Percentiles rank a stretch among this genome's conserved stretches.
Evolutionary conservation across 192 early-diverging fungal species (phyloP).

Genomic region (Rhizophagus sp.): DNA sequence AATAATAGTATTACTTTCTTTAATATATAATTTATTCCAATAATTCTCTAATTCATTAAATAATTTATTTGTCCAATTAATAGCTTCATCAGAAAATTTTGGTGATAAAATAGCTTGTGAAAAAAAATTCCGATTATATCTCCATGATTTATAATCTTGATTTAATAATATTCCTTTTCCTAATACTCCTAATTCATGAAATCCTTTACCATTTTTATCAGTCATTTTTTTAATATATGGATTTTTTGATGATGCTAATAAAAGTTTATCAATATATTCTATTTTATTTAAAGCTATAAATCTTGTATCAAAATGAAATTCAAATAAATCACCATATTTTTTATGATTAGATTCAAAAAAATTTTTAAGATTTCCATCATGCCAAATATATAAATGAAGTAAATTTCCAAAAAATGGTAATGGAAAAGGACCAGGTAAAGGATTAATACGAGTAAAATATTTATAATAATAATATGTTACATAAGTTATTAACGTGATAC

Average conservation of each 20-base stretch:
- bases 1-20: background rate
- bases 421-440: background rate
- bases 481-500: too few species aligned
- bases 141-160: background rate
- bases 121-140: constrained; percentile 13
- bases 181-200: too few species aligned
- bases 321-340: too few species aligned
- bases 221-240: too few species aligned
- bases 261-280: too few species aligned
- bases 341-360: too few species aligned
- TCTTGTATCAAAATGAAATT: too few species aligned
- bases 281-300: too few species aligned
- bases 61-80: background rate
- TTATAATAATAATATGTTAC: background rate
- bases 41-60: background rate
- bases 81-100: background rate
- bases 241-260: too few species aligned
- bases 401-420: background rate
- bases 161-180: background rate
- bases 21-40: background rate
- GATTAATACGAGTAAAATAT: background rate
- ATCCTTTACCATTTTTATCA: too few species aligned
- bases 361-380: too few species aligned
- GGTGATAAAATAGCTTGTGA: background rate
- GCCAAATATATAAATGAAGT: too few species aligned